These are phyloP conservation scores for Aspergillus novofumigatus DNA, from an alignment of 2,329 filamentous ascomycete genomes.

Conservation along the genomic window DNA sequence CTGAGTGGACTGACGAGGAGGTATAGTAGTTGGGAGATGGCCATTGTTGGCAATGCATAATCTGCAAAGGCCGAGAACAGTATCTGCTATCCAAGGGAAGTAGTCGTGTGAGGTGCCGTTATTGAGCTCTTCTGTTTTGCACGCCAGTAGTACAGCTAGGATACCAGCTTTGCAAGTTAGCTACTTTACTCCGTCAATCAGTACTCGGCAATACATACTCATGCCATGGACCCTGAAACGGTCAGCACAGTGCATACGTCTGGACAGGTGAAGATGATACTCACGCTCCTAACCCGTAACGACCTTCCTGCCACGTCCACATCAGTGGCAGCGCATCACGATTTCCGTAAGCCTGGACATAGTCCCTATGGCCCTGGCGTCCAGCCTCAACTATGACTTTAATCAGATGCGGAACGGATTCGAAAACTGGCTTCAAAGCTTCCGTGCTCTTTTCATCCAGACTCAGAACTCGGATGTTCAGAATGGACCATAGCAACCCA, in stretches of 20 bases:
- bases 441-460: slow-evolving; percentile 18
- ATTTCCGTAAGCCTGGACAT: slow-evolving; percentile 25
- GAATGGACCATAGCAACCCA: slow-evolving; percentile 33
- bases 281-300: slow-evolving; percentile 37
- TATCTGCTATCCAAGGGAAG: slow-evolving; percentile 31
- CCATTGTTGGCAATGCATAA: slow-evolving; percentile 32
- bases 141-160: slow-evolving; percentile 34
- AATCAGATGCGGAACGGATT: slow-evolving; percentile 28
- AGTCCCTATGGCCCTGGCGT: slow-evolving; percentile 27
- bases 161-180: slow-evolving; percentile 30
- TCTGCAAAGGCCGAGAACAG: slow-evolving; percentile 34
- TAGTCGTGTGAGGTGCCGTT: slow-evolving; percentile 19
- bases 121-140: slow-evolving; percentile 27
- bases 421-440: slow-evolving; percentile 22
- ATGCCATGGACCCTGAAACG: slow-evolving; percentile 27
- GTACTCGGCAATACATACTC: slow-evolving; percentile 8
- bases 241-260: neutral
- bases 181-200: neutral
- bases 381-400: slow-evolving; percentile 32
- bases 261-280: slow-evolving; percentile 10
- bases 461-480: slow-evolving; percentile 30
- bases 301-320: slow-evolving; percentile 37
- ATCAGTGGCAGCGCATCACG: slow-evolving; percentile 35
- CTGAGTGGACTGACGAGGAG: slow-evolving; percentile 16
- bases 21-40: slow-evolving; percentile 37